Base-by-base conservation (phyloP, 352 stramenopile genomes). In the Pythium rhizo-oryzae region DNA sequence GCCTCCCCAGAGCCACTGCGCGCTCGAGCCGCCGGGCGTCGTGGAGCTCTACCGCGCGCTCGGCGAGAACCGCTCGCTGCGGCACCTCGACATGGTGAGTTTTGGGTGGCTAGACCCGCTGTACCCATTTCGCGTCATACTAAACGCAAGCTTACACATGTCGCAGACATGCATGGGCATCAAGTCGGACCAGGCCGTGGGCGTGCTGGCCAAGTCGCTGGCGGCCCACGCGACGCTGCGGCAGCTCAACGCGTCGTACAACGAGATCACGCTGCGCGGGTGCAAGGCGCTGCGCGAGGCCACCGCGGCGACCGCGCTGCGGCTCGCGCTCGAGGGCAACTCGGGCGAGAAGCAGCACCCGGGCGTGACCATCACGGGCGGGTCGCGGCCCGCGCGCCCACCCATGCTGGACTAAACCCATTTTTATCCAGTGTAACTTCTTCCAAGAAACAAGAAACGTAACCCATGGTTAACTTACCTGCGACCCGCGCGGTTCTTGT, bases 231-330 rank as follows among this genome's bases (percentile, higher is more conserved):
- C 39, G 1, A 62, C 73, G 49, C 73, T 93, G 37, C 70, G 54
- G 7, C 75, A 79, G 37, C 57, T 92, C 51, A 81, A 93, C 65
- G 69, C 91, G 21, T 79, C 79, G 21, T 91, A 93, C 81, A 93
- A 93, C 59, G 82, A 87, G 62, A 85, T 93, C 69, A 93, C 85
- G 3, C 65, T 93, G 25, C 83, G 82, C 12, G 84, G 85, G 2
- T 92, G 83, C 69, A 93, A 93, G 52, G 41, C 85, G 33, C 76
- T 93, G 19, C 79, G 80, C 56, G 84, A 93, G 51, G 82, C 77
- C 8, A 80, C 76, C 6, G 58, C 59, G 8, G 11, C 19, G 1
- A 59, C 44, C 16, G n/a, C 24, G 9, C 21, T 82, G 39, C 56
- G 66, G 39, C 67, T 85, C 37, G 64, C 65, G 33, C 69, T 85